Evolutionary conservation across 2,329 filamentous ascomycete genomes (phyloP), one percentile per base, ranked within the genome.

Genomic region (Harringtonia lauricola): DNA sequence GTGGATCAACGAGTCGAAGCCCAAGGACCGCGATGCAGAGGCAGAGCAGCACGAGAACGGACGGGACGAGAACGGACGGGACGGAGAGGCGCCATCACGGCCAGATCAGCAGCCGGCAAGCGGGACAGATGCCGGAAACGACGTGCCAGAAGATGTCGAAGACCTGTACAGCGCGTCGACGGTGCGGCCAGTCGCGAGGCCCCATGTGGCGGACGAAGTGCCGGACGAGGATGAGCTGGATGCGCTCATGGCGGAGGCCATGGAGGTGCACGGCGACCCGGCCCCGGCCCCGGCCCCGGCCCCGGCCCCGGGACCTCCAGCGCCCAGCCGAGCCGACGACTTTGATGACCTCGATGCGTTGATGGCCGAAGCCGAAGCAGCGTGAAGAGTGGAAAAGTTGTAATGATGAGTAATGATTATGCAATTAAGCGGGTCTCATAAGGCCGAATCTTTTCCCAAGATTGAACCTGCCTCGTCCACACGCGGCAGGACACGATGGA

Each of bases 1-100:
- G 49, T 94, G 87, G 84, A 90, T 96, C 51, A 76, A 90, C 45
- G 85, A 94, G 59, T 69, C 74, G 9, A 83, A 75, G 51, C 76
- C 79, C 0, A 74, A 64, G 14, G 45, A 44, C 17, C n/a, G n/a
- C 3, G 17, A 36, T 14, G 35, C 12, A 24, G 18, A 36, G 35
- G 15, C 19, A 13, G 19, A 24, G 22, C 35, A 24, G 13, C 17
- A 7, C 21, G 24, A 19, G 19, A 36, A 22, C 2, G 8, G n/a
- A 29, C 22, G n/a, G n/a, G 12, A 12, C 13, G 17, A 22, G 1
- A 33, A 18, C 2, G 8, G n/a, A 29, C 22, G n/a, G n/a, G 12
- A 12, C 13, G 17, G n/a, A 22, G 1, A 33, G n/a, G 15, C 18
- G 21, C 24, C 24, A 18, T 18, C 29, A 12, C 33, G 29, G 14